Conservation (phyloP, 2,329 filamentous ascomycete genomes). For the Colletotrichum tanaceti region DNA sequence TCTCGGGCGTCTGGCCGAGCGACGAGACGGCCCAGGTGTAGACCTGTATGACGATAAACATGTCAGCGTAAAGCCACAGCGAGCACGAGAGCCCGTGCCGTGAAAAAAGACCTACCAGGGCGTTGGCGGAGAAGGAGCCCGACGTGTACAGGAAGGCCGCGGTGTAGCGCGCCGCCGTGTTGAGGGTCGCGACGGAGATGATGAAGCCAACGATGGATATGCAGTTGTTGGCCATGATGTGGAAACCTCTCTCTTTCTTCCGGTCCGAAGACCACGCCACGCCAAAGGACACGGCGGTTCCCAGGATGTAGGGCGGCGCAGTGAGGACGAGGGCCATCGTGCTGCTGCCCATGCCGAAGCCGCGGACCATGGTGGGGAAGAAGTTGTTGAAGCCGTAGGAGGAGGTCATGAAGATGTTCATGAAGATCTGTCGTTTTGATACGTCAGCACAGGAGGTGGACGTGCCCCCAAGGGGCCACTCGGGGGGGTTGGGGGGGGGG, state of each 20-base stretch:
- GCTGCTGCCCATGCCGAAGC: constrained; percentile 47
- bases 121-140: constrained; percentile 54
- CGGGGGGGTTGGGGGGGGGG: constrained; percentile 27
- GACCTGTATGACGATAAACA: not conserved
- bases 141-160: constrained; percentile 52
- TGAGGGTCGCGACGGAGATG: constrained; percentile 47
- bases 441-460: constrained; percentile 28
- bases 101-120: constrained; percentile 28
- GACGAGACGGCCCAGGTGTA: constrained; percentile 56
- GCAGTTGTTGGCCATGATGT: constrained; percentile 53
- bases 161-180: constrained; percentile 48
- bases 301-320: constrained; percentile 59
- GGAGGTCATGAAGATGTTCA: constrained; percentile 47
- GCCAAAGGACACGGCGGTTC: constrained; percentile 55
- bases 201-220: constrained; percentile 55
- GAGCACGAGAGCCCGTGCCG: not conserved
- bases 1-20: constrained; percentile 56
- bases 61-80: constrained; percentile 19
- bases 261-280: constrained; percentile 57
- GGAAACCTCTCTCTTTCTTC: constrained; percentile 55
- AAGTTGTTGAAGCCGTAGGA: constrained; percentile 46
- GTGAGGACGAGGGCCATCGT: constrained; percentile 59
- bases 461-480: constrained; percentile 41
- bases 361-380: constrained; percentile 49
- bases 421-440: constrained; percentile 42